Percentiles rank a stretch among this genome's conserved stretches.
phyloP scores from a whole-genome alignment of 1,139 yeast genomes.

The Taiozyma sp. region DNA sequence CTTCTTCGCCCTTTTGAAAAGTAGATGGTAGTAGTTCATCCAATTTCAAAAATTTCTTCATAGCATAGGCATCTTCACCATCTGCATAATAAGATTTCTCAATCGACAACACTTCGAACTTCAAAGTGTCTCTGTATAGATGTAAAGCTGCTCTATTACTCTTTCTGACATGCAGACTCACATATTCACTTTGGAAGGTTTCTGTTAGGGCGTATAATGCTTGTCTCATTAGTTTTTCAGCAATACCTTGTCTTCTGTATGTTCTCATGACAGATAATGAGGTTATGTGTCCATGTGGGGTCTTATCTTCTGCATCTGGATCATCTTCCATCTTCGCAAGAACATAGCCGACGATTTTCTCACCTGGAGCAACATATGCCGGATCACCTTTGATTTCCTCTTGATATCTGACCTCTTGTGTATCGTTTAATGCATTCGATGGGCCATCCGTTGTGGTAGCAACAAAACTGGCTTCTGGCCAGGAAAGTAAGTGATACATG shows the following conservation, averaged over 20 bases:
- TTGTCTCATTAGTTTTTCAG: constrained; percentile 90
- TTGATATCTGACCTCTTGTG: constrained; percentile 12
- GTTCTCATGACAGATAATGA: constrained; percentile 93
- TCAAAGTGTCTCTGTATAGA: constrained; percentile 79
- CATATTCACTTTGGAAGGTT: constrained; percentile 76
- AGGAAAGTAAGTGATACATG: constrained; percentile 85
- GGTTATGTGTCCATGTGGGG: constrained; percentile 92
- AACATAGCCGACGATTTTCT: constrained; percentile 89
- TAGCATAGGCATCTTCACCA: constrained; percentile 98
- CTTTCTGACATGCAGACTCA: constrained; percentile 88
- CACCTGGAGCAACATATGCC: constrained; percentile 55
- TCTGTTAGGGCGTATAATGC: constrained; percentile 76
- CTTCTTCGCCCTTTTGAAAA: constrained; percentile 42
- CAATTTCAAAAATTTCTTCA: constrained; percentile 62
- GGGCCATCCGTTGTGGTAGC: constrained; percentile 63
- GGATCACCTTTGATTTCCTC: constrained; percentile 35
- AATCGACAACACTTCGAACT: constrained; percentile 74
- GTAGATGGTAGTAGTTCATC: constrained; percentile 56
- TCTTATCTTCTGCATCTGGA: constrained; percentile 62
- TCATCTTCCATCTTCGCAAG: constrained; percentile 97
- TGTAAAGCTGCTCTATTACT: constrained; percentile 93
- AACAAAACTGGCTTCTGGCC: constrained; percentile 98
- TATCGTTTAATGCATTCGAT: constrained; percentile 18
- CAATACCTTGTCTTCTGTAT: constrained; percentile 91
- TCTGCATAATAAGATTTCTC: constrained; percentile 91